Evolutionary conservation across 257 asterid genomes (phyloP), one percentile per base, ranked within the genome.

Genomic region (Haberlea rhodopensis): DNA sequence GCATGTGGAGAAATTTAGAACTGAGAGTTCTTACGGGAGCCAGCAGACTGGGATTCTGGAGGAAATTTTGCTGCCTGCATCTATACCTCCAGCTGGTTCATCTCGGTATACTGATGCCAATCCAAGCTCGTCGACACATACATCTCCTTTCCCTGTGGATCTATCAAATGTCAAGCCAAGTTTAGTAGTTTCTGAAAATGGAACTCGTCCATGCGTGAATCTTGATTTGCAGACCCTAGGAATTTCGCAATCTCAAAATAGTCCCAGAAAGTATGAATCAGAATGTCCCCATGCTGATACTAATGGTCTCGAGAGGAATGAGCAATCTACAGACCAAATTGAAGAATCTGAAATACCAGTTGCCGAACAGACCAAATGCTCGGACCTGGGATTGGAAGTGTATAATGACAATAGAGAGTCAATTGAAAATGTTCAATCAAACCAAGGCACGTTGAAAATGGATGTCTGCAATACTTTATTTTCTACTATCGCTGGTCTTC

Each of bases 81-180:
- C n/a, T 20, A n/a, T 57, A 28, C 56, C 69, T 40, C 32, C 69
- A 26, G 78, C 67, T 54, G 68, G 65, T 62, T 78, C 73, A 40
- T 69, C 79, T 63, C 65, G 62, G 63, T 77, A 61, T 62, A 40
- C 68, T 60, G 71, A 24, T 18, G 16, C 26, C 53, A 65, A 34
- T 58, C 60, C 40, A 8, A 58, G 55, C 71, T 49, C 76, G 20
- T 71, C 82, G 43, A 48, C 29, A 46, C 73, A 66, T 26, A 24
- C 43, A 11, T 51, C 62, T 57, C 43, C 69, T 57, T 63, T 76
- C 51, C 25, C 67, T 49, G 62, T 21, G 23, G 43, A 48, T 53
- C 74, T 64, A 8, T 64, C 82, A 49, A 43, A 59, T 49, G 49
- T 51, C 37, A 66, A 45, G 62, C 73, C 67, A 27, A 29, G 21